Conservation (phyloP, 1,284 basidiomycete genomes). For the Vanrija sp. region DNA sequence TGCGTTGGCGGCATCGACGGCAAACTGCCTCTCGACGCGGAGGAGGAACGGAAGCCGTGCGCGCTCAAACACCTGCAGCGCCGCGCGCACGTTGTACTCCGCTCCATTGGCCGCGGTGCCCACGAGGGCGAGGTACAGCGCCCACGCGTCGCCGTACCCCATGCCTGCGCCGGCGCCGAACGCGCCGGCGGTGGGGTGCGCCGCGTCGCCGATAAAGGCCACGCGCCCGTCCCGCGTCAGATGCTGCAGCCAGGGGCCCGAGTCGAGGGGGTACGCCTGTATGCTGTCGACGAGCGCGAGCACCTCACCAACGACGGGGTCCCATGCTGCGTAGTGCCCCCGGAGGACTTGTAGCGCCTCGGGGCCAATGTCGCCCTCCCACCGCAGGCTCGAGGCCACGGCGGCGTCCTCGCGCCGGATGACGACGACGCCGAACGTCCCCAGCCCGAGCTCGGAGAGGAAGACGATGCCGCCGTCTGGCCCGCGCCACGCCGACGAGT, state of each 20-base stretch:
- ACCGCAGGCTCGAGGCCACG: neutral
- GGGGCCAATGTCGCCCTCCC: neutral
- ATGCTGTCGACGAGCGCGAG: neutral
- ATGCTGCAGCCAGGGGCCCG: neutral
- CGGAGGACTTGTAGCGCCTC: neutral
- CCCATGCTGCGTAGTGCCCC: neutral
- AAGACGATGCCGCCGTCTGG: neutral
- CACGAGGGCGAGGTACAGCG: neutral
- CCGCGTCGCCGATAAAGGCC: neutral
- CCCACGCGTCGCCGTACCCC: neutral
- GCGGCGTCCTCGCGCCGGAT: neutral
- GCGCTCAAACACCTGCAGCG: neutral
- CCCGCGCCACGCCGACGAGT: neutral
- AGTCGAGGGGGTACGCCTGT: neutral
- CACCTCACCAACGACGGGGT: neutral
- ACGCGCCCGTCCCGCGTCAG: neutral
- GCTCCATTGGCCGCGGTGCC: no score
- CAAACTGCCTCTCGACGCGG: neutral
- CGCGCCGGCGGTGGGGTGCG: slow-evolving; percentile 3
- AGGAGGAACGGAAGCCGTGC: neutral
- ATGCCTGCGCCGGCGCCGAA: slow-evolving; percentile 5
- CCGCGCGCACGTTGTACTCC: neutral
- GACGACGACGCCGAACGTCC: neutral
- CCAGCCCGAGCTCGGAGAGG: neutral
- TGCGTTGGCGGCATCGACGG: neutral